Evolutionary conservation across 2,329 filamentous ascomycete species (phyloP).

Genomic region (Colletotrichum destructivum): DNA sequence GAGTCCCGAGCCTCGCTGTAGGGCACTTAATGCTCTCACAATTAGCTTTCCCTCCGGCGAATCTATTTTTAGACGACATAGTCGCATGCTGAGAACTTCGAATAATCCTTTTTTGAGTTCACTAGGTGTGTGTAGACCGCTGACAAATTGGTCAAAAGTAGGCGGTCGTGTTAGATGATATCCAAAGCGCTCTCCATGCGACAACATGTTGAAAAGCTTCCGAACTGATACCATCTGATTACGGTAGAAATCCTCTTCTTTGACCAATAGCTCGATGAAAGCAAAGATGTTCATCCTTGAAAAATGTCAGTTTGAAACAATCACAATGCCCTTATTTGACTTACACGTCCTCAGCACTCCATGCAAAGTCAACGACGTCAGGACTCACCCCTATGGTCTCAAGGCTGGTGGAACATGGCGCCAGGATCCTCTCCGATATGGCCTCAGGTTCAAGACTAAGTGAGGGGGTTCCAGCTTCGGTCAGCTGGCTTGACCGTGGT

Average conservation of each 20-base stretch:
- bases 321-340: not conserved
- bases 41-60: not conserved
- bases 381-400: fast-evolving
- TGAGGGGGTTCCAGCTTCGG: not conserved
- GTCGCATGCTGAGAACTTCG: not conserved
- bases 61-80: not conserved
- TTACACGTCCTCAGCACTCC: not conserved
- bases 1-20: not conserved
- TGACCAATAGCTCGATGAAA: not conserved
- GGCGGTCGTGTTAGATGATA: too few species aligned
- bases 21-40: not conserved
- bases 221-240: fast-evolving
- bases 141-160: not conserved
- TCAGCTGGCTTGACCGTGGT: fast-evolving
- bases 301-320: not conserved
- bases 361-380: not conserved
- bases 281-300: not conserved
- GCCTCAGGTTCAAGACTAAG: fast-evolving
- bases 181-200: too few species aligned
- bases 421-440: fast-evolving
- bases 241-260: not conserved
- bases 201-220: too few species aligned
- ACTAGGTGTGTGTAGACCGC: too few species aligned
- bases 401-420: not conserved
- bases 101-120: not conserved